These are phyloP conservation scores for Teratosphaeria pseudoeucalypti DNA, from an alignment of 2,329 filamentous ascomycete species.

Conservation along the genomic window DNA sequence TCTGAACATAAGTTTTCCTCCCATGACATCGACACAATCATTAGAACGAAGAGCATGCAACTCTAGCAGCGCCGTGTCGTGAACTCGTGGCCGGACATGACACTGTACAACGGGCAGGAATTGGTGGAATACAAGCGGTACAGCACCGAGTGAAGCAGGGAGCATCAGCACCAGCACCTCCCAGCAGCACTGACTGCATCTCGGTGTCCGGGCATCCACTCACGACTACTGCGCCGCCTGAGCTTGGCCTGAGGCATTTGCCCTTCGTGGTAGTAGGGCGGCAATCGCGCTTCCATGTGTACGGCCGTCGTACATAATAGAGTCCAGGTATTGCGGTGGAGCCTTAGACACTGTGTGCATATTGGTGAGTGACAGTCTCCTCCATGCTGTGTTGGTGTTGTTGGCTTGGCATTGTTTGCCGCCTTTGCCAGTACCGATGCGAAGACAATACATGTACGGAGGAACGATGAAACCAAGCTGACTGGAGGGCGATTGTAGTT, in stretches of 20 bases:
- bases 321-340: neutral
- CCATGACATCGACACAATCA: neutral
- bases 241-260: neutral
- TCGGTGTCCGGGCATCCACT: neutral
- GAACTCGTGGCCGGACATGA: constrained; percentile 12
- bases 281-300: neutral
- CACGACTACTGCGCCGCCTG: neutral
- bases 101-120: constrained; percentile 26
- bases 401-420: neutral
- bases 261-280: neutral
- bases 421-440: neutral
- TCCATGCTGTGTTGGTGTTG: neutral
- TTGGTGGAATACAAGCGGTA: constrained; percentile 23
- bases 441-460: neutral
- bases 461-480: neutral
- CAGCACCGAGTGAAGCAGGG: constrained; percentile 12
- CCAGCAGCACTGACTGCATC: neutral
- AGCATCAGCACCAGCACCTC: constrained; percentile 1
- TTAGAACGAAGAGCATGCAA: neutral
- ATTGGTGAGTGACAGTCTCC: neutral
- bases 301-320: too few relatives aligned
- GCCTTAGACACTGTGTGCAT: neutral
- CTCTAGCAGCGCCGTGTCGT: neutral
- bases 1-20: neutral
- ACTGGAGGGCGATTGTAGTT: neutral